A percentile compares a stretch with the other conserved stretches of the same genome.
phyloP scores from a whole-genome alignment of 208 protist genomes.

The Porcisia hertigi region DNA sequence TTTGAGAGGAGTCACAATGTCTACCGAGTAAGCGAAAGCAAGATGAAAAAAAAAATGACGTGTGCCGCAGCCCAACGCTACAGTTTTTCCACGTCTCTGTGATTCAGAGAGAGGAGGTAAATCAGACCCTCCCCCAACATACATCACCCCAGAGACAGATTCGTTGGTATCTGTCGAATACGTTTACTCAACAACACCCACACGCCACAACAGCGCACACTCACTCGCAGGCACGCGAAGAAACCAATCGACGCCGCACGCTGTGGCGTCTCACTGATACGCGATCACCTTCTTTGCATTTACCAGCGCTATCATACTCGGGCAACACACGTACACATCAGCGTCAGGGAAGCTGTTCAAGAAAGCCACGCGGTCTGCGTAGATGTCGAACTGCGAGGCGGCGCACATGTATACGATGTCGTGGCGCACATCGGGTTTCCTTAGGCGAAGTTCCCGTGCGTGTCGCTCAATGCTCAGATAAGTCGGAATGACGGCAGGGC shows the following conservation, averaged over 20 bases:
- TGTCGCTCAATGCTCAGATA: constrained; percentile 61
- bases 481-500: constrained; percentile 55
- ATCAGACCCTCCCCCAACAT: not conserved
- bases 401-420: constrained; percentile 88
- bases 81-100: not conserved
- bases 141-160: not conserved
- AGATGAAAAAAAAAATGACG: not conserved
- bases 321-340: constrained; percentile 85
- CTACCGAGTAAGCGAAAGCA: not conserved
- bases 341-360: constrained; percentile 71
- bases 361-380: constrained; percentile 46
- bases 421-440: constrained; percentile 42
- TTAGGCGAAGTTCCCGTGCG: constrained; percentile 49
- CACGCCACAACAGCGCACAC: not conserved
- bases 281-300: constrained; percentile 51
- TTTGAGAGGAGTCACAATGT: not conserved
- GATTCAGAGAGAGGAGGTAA: not conserved
- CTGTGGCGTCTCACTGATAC: constrained; percentile 8
- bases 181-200: not conserved
- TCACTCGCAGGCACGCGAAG: not conserved
- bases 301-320: constrained; percentile 58
- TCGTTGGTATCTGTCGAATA: not conserved
- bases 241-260: not conserved
- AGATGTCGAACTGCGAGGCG: constrained; percentile 49
- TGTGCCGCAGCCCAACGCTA: not conserved